Percentiles rank a stretch among this genome's conserved stretches.
Evolutionary conservation across 768 basidiomycete genomes (phyloP).

Genomic region (Tubosaeta sp.): DNA sequence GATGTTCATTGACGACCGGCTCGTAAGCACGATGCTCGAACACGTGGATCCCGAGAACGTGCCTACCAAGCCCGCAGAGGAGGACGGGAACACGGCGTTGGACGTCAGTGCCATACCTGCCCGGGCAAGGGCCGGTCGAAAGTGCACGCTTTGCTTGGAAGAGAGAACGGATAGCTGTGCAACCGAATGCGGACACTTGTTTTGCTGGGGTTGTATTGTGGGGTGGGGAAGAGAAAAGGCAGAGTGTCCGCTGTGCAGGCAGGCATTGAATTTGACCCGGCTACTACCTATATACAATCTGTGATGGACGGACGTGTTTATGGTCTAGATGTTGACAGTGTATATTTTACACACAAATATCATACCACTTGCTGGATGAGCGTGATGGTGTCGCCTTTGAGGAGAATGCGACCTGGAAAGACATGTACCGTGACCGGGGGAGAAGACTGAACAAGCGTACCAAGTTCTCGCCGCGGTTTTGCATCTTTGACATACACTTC

Average conservation of each 20-base stretch:
- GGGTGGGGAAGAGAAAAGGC: constrained; percentile 89
- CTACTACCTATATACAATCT: constrained; percentile 83
- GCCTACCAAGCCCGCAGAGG: constrained; percentile 56
- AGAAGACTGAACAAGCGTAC: constrained; percentile 39
- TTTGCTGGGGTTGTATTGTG: constrained; percentile 87
- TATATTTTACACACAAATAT: constrained; percentile 7
- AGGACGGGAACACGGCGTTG: constrained; percentile 65
- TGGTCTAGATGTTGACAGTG: constrained; percentile 1
- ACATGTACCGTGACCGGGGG: background rate
- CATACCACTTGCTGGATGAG: constrained; percentile 72
- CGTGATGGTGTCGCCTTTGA: constrained; percentile 99
- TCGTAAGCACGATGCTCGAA: constrained; percentile 55
- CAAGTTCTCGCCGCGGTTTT: constrained; percentile 79
- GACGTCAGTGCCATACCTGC: constrained; percentile 54
- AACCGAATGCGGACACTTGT: constrained; percentile 87
- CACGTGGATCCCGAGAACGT: constrained; percentile 48
- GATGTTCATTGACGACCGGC: constrained; percentile 54
- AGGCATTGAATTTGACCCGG: constrained; percentile 62
- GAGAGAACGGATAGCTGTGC: constrained; percentile 77
- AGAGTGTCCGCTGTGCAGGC: constrained; percentile 85
- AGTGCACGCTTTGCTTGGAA: constrained; percentile 81
- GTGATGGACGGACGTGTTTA: constrained; percentile 32
- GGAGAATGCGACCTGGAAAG: constrained; percentile 77
- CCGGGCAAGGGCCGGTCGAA: constrained; percentile 52
- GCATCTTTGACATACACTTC: constrained; percentile 90